These are phyloP conservation scores for Pulveroboletus ravenelii DNA, from an alignment of 768 basidiomycete species.

Conservation along the genomic window DNA sequence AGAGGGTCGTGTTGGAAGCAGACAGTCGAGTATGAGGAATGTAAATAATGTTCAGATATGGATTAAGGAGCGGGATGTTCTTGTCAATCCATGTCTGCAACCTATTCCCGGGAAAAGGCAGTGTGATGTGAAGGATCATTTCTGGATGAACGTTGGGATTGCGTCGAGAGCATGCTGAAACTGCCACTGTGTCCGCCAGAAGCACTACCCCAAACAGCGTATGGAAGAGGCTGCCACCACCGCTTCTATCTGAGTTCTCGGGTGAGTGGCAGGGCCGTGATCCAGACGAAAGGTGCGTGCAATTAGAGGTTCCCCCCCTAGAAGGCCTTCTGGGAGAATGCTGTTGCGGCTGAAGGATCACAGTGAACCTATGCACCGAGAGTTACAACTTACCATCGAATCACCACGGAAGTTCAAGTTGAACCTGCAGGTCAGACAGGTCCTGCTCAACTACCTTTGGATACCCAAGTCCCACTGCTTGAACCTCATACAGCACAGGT, in stretches of 20 bases:
- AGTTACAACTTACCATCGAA: conserved; percentile 4
- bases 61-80: not conserved
- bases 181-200: conserved; percentile 11
- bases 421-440: conserved; percentile 91
- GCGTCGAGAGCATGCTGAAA: too few species aligned
- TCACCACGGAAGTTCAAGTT: conserved; percentile 12
- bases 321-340: conserved; percentile 23
- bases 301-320: conserved; percentile 18
- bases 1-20: conserved; percentile 9
- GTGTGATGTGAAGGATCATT: conserved; percentile 7
- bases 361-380: conserved; percentile 44
- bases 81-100: conserved; percentile 30
- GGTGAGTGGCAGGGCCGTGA: conserved; percentile 18
- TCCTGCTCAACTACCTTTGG: conserved; percentile 50
- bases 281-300: conserved; percentile 15
- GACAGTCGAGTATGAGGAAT: not conserved
- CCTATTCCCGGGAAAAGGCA: conserved; percentile 32
- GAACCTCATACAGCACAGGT: too few species aligned
- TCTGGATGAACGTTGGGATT: conserved; percentile 9
- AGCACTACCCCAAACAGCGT: conserved; percentile 27
- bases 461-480: too few species aligned
- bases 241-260: conserved; percentile 16
- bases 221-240: conserved; percentile 26
- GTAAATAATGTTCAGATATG: not conserved
- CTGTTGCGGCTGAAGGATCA: conserved; percentile 71